Base-by-base conservation (phyloP, 768 basidiomycete genomes). In the Dentipellis sp. region DNA sequence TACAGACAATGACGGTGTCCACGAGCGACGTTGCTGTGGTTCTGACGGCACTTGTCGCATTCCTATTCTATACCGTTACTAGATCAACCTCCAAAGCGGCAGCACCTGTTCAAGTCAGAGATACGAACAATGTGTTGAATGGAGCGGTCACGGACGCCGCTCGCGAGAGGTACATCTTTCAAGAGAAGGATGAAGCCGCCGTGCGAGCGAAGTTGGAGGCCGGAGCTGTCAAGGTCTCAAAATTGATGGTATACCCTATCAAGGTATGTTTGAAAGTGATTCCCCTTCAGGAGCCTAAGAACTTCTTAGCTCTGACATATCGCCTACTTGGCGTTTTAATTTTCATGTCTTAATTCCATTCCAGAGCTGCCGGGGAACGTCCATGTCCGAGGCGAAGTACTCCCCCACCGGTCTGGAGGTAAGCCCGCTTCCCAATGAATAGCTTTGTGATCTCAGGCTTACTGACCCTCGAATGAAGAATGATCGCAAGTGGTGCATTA, bases 401-500 rank as follows among this genome's bases (percentile, higher is more conserved):
- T 40, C 36, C 16, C 36, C 55, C 10, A 37, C 47, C 14, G 55
- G 55, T 16, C 23, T 56, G 11, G 55, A 56, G 47, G 54, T 49
- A 16, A 29, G 29, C 6, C 29, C 29, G 6, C 6, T 29, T 3
- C 29, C 29, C 6, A 3, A 6, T 19, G 54, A n/a, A 17, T 38
- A 1, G n/a, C 9, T 16, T 35, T 8, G 17, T 45, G 14, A 16
- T 29, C 17, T 17, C 50, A 10, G 22, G 23, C n/a, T 21, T 5
- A 21, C 8, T 11, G 6, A n/a, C 17, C 50, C 10, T 22, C 21
- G 6, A 10, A 16, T 52, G 35, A 9, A 90, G 87, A 74, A 84
- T 65, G 88, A 91, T 63, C 76, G 88, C 59, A 74, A 71, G 67
- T 88, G 86, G 80, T 83, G 80, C 59, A 76, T 90, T 63, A 74